A percentile compares a stretch with the other conserved stretches of the same genome.
phyloP scores from a whole-genome alignment of 2,329 filamentous ascomycete species.

The Cladosporium austrohemisphaericum region DNA sequence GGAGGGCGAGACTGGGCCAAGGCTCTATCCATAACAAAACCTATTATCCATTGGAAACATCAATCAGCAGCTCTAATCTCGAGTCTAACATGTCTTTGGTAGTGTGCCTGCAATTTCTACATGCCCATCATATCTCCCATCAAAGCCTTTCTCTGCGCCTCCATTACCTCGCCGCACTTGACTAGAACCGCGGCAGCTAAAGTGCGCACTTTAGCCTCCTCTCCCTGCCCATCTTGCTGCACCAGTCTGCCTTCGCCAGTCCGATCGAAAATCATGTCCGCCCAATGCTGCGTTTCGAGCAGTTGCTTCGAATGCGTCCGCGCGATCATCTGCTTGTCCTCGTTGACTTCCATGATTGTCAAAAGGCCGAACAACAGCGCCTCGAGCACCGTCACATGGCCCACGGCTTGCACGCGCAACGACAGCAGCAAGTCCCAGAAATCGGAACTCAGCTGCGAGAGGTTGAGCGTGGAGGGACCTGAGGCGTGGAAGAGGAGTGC shows the following conservation, averaged over 20 bases:
- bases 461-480: slow-evolving; percentile 70
- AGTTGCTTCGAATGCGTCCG: slow-evolving; percentile 71
- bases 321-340: slow-evolving; percentile 67
- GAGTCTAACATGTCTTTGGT: no score
- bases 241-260: slow-evolving; percentile 33
- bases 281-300: slow-evolving; percentile 86
- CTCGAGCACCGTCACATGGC: slow-evolving; percentile 59
- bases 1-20: no score
- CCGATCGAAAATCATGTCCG: slow-evolving; percentile 66
- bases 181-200: slow-evolving; percentile 74
- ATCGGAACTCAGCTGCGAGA: slow-evolving; percentile 78
- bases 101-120: slow-evolving; percentile 5
- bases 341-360: slow-evolving; percentile 76
- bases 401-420: slow-evolving; percentile 51
- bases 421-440: slow-evolving; percentile 78
- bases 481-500: slow-evolving; percentile 77
- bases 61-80: no score
- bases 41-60: no score
- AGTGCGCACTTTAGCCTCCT: slow-evolving; percentile 77
- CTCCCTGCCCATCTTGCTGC: slow-evolving; percentile 46
- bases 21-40: no score
- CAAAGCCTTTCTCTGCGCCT: slow-evolving; percentile 72
- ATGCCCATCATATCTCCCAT: slow-evolving; percentile 51
- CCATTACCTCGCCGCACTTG: slow-evolving; percentile 73
- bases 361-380: slow-evolving; percentile 76